Base-by-base conservation (phyloP, 768 basidiomycete genomes). In the Leucosporidium scottii region DNA sequence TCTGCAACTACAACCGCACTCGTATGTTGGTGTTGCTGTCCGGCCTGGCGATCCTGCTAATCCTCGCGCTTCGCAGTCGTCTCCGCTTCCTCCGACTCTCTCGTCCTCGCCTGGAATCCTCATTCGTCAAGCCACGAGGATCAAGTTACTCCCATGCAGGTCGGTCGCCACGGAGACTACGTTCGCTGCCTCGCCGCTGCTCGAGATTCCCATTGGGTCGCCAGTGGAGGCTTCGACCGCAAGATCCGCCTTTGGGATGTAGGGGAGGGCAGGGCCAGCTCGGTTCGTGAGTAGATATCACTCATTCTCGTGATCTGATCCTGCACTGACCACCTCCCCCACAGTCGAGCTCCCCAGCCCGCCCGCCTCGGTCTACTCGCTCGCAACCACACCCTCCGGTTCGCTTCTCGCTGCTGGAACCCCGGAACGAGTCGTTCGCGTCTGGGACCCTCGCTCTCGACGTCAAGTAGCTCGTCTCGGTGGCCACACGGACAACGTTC, bases 401-500 rank as follows among this genome's bases (percentile, higher is more conserved):
- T 84, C 84, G 27, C 82, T 86, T 7, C 84, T 99, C 44, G 93
- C 88, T 20, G 89, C 90, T 9, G 94, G 94, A 0, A 89, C 90
- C 2, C 94, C 94, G 0, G 94, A 97, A 76, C 83, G 90, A 28
- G 89, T 97, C 3, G 81, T 99, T 30, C 82, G 93, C 27, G 80
- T 96, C 68, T 99, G 93, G 93, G 96, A 99, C 76, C 91, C 93
- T 5, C 83, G 96, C 21, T 83, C 86, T 1, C 90, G 90, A 13
- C 90, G 87, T 75, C 82, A 79, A 76, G 86, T 78, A 31, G 78
- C 87, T 17, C 91, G 96, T 75, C 83, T 98, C 0, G 91, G 97
- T 10, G 94, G 94, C 0, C 94, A 99, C 77, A 94, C 94, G 0
- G 96, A 99, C 78, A 98, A 97, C 74, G 93, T 99, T 67, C 84